Evolutionary conservation across 169 alveolate species (phyloP), one percentile per base, ranked within the genome.

Genomic region (Plasmodium inui): DNA sequence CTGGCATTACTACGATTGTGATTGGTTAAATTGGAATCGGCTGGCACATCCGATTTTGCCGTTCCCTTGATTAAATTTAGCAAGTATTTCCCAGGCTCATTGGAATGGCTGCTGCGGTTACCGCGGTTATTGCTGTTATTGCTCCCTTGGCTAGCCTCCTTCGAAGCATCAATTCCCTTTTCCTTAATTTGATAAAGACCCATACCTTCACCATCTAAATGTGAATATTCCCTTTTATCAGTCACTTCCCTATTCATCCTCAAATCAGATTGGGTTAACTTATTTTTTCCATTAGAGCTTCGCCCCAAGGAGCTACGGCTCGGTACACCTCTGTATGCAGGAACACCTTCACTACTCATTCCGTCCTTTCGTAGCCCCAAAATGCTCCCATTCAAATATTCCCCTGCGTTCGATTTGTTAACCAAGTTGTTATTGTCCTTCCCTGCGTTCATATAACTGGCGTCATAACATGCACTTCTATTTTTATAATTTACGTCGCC

Each of bases 21-120:
- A 3, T 83, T 83, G n/a, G 28, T 12, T 3, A 32, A 5, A 67
- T 83, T 71, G 5, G 46, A 34, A 22, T 26, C n/a, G 14, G 26
- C 41, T 39, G 71, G 34, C 55, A 83, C 46, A 39, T 61, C 72
- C 1, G n/a, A 19, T 67, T 83, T 83, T 26, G 9, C 74, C 14
- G 82, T 39, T 37, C 92, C 92, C 46, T 67, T 83, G 70, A 83
- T 83, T 83, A 83, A 83, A n/a, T 70, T 57, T 12, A 83, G 50
- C 53, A 83, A 70, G 30, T 37, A 67, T 50, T 70, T 83, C 30
- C 92, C 92, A 19, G 92, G 53, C 26, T 57, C 90, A 74, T 41
- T 41, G 22, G 71, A 41, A 22, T 34, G 26, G 7, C 53, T 26
- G 34, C 71, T n/a, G n/a, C n/a, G n/a, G 7, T 44, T 26, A 30